Percentiles rank a stretch among this genome's conserved stretches.
Conservation (phyloP, 1,284 basidiomycete genomes). For the Schizopora paradoxa region DNA sequence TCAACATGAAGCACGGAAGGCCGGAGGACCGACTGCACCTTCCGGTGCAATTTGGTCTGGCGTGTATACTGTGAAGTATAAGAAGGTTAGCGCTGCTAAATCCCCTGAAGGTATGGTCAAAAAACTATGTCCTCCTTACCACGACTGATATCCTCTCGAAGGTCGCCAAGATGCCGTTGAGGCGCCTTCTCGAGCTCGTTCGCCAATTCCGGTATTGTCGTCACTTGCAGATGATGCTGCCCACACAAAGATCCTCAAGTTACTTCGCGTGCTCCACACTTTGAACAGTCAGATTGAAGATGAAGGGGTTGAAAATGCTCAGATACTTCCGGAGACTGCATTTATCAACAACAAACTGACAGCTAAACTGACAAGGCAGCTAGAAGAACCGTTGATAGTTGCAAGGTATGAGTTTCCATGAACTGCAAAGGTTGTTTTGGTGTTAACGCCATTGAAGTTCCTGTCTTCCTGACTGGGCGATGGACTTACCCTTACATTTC, state of each 20-base stretch:
- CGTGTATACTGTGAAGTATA: constrained; percentile 88
- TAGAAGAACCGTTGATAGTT: constrained; percentile 98
- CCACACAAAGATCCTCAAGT: constrained; percentile 85
- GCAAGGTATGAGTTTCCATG: constrained; percentile 60
- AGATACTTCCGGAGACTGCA: constrained; percentile 64
- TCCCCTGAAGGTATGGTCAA: constrained; percentile 45
- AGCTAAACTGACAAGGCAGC: constrained; percentile 94
- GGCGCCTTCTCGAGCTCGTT: constrained; percentile 37
- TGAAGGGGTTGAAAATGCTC: constrained; percentile 44
- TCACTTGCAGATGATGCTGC: constrained; percentile 83
- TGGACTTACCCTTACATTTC: constrained; percentile 91
- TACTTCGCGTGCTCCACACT: constrained; percentile 84
- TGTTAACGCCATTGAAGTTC: constrained; percentile 45
- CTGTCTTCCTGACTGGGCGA: constrained; percentile 94
- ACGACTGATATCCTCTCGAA: constrained; percentile 19
- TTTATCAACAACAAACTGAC: constrained; percentile 99
- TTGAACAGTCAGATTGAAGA: constrained; percentile 66
- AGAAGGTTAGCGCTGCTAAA: constrained; percentile 80
- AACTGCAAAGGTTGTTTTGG: background rate
- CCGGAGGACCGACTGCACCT: constrained; percentile 48
- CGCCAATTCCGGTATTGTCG: constrained; percentile 57
- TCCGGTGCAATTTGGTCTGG: constrained; percentile 83
- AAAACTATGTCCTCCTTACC: background rate
- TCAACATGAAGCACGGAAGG: constrained; percentile 75
- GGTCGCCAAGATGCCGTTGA: constrained; percentile 29